Evolutionary conservation across 805 yeast genomes (phyloP).

Genomic region (Saccharomycopsis lassenensis): DNA sequence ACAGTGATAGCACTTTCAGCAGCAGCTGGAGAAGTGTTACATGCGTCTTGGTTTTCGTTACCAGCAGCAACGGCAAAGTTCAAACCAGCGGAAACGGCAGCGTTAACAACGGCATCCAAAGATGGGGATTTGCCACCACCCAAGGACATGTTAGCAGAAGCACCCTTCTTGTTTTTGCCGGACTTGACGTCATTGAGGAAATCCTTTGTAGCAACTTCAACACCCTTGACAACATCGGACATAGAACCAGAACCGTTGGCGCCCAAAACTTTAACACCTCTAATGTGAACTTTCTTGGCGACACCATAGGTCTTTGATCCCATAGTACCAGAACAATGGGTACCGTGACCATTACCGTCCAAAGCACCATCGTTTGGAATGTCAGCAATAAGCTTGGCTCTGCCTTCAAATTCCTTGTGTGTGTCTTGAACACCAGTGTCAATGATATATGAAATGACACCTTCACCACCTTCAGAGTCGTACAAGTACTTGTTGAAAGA

Average conservation of each 20-base stretch:
- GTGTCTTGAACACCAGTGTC: conserved; percentile 45
- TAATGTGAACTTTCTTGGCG: conserved; percentile 47
- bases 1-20: conserved; percentile 81
- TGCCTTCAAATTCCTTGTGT: conserved; percentile 48
- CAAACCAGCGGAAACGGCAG: conserved; percentile 80
- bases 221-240: conserved; percentile 54
- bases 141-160: conserved; percentile 85
- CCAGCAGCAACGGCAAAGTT: conserved; percentile 97
- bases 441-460: conserved; percentile 45
- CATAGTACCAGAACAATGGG: conserved; percentile 59
- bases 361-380: conserved; percentile 38
- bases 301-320: conserved; percentile 48
- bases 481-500: conserved; percentile 50
- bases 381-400: conserved; percentile 53
- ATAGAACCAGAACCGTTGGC: conserved; percentile 49
- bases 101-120: conserved; percentile 77
- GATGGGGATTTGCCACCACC: conserved; percentile 91
- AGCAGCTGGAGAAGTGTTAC: conserved; percentile 85
- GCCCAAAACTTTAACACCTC: conserved; percentile 51
- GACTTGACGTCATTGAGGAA: conserved; percentile 33
- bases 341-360: conserved; percentile 55
- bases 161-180: conserved; percentile 47
- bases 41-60: conserved; percentile 87
- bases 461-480: conserved; percentile 49
- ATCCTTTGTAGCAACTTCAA: conserved; percentile 44